Evolutionary conservation across 2,329 filamentous ascomycete genomes (phyloP).

Genomic region (Parasarocladium wereldwijsianum): DNA sequence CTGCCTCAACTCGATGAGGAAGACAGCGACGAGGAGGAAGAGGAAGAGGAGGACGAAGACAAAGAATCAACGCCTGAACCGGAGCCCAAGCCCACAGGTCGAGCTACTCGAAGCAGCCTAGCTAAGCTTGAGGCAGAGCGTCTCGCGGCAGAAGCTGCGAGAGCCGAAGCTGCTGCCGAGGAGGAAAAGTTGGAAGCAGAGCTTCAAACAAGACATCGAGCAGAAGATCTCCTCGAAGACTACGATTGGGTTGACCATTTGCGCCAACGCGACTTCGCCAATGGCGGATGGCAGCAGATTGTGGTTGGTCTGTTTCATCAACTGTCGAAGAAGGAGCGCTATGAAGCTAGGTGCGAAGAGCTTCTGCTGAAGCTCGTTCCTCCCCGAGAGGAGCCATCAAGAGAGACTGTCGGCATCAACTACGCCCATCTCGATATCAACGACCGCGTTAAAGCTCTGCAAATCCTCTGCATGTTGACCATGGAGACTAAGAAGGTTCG

Average conservation of each 20-base stretch:
- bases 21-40: slow-evolving; percentile 51
- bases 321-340: slow-evolving; percentile 59
- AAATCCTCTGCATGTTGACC: slow-evolving; percentile 76
- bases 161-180: slow-evolving; percentile 34
- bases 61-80: slow-evolving; percentile 53
- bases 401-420: slow-evolving; percentile 55
- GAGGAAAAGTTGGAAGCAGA: slow-evolving; percentile 29
- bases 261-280: slow-evolving; percentile 66
- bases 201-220: slow-evolving; percentile 46
- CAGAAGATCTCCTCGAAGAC: slow-evolving; percentile 57
- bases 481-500: slow-evolving; percentile 76
- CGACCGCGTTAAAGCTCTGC: slow-evolving; percentile 61
- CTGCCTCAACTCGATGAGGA: slow-evolving; percentile 63
- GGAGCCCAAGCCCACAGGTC: slow-evolving; percentile 48
- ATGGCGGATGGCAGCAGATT: slow-evolving; percentile 86
- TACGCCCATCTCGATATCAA: slow-evolving; percentile 75
- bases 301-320: slow-evolving; percentile 78
- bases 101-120: slow-evolving; percentile 74
- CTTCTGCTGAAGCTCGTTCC: slow-evolving; percentile 73
- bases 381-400: slow-evolving; percentile 56
- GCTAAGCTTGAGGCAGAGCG: slow-evolving; percentile 66
- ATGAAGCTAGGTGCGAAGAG: slow-evolving; percentile 60
- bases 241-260: slow-evolving; percentile 80
- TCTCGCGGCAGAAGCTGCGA: slow-evolving; percentile 43
- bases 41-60: slow-evolving; percentile 43